phyloP scores from a whole-genome alignment of 495 filamentous ascomycete genomes.

The Poronia punctata region DNA sequence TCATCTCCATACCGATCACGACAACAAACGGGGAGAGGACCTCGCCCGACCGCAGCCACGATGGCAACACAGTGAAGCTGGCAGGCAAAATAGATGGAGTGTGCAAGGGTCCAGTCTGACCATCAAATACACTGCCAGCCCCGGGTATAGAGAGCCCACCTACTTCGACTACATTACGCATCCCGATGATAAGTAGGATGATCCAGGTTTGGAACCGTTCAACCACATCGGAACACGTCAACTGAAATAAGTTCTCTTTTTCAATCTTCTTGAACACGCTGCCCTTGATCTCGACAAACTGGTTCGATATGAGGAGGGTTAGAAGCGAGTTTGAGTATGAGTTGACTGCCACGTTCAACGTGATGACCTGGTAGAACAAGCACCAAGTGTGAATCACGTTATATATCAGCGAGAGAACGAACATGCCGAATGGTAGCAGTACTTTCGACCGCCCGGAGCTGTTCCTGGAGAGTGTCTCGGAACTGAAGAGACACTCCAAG shows the following conservation, averaged over 20 bases:
- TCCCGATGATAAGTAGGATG: slow-evolving; percentile 91
- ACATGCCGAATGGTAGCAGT: slow-evolving; percentile 85
- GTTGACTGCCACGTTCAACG: slow-evolving; percentile 95
- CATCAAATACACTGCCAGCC: slow-evolving; percentile 31
- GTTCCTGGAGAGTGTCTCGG: slow-evolving; percentile 82
- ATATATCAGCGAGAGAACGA: slow-evolving; percentile 78
- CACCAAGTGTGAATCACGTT: slow-evolving; percentile 79
- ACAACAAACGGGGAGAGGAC: slow-evolving; percentile 87
- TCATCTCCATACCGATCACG: slow-evolving; percentile 90
- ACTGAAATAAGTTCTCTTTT: slow-evolving; percentile 94
- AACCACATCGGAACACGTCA: slow-evolving; percentile 93
- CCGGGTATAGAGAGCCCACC: slow-evolving; percentile 56
- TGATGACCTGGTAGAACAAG: slow-evolving; percentile 95
- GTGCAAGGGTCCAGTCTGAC: slow-evolving; percentile 38
- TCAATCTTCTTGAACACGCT: slow-evolving; percentile 97
- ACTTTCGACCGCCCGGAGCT: slow-evolving; percentile 87
- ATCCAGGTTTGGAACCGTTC: slow-evolving; percentile 97
- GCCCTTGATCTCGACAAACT: slow-evolving; percentile 97
- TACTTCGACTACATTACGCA: slow-evolving; percentile 90
- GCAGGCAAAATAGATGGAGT: slow-evolving; percentile 66
- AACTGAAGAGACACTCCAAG: slow-evolving; percentile 88
- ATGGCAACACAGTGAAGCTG: slow-evolving; percentile 82
- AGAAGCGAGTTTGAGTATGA: slow-evolving; percentile 95
- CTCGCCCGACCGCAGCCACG: slow-evolving; percentile 67
- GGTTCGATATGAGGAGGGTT: slow-evolving; percentile 85